Evolutionary conservation across 768 basidiomycete genomes (phyloP).

Genomic region (Macrolepiota dolichaula): DNA sequence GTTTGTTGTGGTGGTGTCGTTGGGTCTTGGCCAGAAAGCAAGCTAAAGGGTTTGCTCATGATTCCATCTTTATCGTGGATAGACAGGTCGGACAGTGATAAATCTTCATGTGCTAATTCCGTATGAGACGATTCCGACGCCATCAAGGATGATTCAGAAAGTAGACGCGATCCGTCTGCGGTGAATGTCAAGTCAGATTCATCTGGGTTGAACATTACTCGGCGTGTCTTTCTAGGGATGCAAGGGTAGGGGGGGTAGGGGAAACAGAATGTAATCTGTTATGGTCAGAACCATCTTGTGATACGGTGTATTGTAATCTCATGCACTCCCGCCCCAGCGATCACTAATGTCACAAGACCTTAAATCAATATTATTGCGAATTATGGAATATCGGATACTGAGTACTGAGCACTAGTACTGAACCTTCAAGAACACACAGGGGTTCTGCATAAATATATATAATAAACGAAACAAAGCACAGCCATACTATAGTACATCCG

Average conservation of each 20-base stretch:
- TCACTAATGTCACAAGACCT: not conserved
- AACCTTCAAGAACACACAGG: not conserved
- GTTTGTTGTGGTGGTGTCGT: constrained; percentile 13
- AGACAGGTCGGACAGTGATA: constrained; percentile 57
- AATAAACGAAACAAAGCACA: not conserved
- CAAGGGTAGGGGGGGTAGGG: not conserved
- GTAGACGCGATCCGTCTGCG: constrained; percentile 24
- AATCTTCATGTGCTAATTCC: constrained; percentile 44
- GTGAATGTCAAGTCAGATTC: constrained; percentile 14
- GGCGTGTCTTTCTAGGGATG: not conserved
- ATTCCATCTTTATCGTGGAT: constrained; percentile 29
- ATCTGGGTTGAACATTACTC: constrained; percentile 2
- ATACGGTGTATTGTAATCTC: not conserved
- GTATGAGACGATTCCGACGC: constrained; percentile 25
- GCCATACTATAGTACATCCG: not conserved
- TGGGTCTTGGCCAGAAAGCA: constrained; percentile 20
- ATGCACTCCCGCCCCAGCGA: not conserved
- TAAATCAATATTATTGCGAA: not conserved
- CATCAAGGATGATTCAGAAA: constrained; percentile 41
- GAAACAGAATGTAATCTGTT: not conserved
- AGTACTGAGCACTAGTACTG: too few species aligned
- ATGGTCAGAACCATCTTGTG: not conserved
- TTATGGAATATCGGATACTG: not conserved
- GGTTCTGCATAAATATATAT: not conserved
- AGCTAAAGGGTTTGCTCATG: constrained; percentile 23